Base-by-base conservation (phyloP, 2,329 filamentous ascomycete genomes). In the Penicillium fuscoglaucum region DNA sequence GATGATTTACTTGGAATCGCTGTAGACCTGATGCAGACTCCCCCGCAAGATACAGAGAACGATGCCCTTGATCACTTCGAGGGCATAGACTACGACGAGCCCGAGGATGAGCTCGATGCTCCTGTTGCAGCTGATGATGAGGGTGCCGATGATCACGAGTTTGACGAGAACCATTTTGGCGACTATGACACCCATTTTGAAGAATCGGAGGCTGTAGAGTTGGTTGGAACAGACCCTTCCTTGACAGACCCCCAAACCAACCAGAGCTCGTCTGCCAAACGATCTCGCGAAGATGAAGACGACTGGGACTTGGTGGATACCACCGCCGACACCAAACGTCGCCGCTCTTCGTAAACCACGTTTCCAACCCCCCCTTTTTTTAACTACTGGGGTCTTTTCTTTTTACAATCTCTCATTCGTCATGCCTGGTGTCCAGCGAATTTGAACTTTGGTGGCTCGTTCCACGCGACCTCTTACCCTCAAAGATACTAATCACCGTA, bases 321-420 rank as follows among this genome's bases (percentile, higher is more conserved):
- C 66, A 63, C 61, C 40, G 58, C 66, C 75, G 82, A 82, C 69
- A 69, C 76, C 72, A 85, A 85, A 75, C 83, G 83, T 66, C 79
- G 78, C 69, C 82, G 82, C 57, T 78, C 78, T 65, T 77, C 74
- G 72, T 72, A 60, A 70, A 61, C 40, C 45, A 51, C 26, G 5
- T 26, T 39, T 21, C 4, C 24, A 19, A 10, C 29, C 29, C 29
- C 29, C 13, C 10, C 6, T 21, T n/a, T 19, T 29, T 45, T 33
- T n/a, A 9, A 24, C 29, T 17, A n/a, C 26, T 28, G 51, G 40
- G n/a, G 6, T 7, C 29, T 7, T 9, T 19, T 39, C 19, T 37
- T 31, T 17, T 17, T n/a, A 5, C 41, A 12, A 21, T 19, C 4
- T 37, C n/a, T 15, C 21, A 41, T 56, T 9, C 39, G 29, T 26